A percentile compares a stretch with the other conserved stretches of the same genome.
Evolutionary conservation across 192 early-diverging fungal species (phyloP).

Genomic region (Kappamyces sp.): DNA sequence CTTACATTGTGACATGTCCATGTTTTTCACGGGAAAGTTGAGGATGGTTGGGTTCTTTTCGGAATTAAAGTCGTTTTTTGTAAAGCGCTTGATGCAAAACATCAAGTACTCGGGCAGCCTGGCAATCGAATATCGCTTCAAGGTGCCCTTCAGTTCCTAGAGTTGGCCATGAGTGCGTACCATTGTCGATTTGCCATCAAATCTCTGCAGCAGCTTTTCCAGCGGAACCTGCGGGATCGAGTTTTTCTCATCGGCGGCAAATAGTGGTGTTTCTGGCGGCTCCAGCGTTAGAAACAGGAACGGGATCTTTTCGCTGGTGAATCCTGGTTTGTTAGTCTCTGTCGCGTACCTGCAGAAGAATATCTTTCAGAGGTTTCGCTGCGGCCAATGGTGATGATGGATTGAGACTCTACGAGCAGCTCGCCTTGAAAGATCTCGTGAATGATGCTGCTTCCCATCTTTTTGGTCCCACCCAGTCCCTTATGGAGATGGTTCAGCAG

Average conservation of each 20-base stretch:
- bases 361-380: conserved; percentile 17
- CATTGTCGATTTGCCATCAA: conserved; percentile 68
- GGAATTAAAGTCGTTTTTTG: conserved; percentile 69
- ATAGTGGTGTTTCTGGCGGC: conserved; percentile 84
- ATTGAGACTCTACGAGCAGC: conserved; percentile 65
- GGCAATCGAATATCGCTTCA: conserved; percentile 68
- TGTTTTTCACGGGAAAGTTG: conserved; percentile 81
- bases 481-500: conserved; percentile 84
- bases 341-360: background rate
- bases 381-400: conserved; percentile 31
- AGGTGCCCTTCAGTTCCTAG: conserved; percentile 45
- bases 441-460: conserved; percentile 65
- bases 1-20: conserved; percentile 55
- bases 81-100: conserved; percentile 86
- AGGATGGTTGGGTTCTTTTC: conserved; percentile 98
- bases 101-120: conserved; percentile 80
- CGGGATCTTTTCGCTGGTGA: conserved; percentile 50
- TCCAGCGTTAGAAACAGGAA: conserved; percentile 87
- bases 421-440: conserved; percentile 84
- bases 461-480: conserved; percentile 75
- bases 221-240: conserved; percentile 93
- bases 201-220: conserved; percentile 73
- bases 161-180: conserved; percentile 24
- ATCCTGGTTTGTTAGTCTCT: conserved; percentile 28
- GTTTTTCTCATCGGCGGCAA: conserved; percentile 74